Conservation (phyloP, 1,139 yeast species). For the Hyphopichia wangnamkhiaoensis region DNA sequence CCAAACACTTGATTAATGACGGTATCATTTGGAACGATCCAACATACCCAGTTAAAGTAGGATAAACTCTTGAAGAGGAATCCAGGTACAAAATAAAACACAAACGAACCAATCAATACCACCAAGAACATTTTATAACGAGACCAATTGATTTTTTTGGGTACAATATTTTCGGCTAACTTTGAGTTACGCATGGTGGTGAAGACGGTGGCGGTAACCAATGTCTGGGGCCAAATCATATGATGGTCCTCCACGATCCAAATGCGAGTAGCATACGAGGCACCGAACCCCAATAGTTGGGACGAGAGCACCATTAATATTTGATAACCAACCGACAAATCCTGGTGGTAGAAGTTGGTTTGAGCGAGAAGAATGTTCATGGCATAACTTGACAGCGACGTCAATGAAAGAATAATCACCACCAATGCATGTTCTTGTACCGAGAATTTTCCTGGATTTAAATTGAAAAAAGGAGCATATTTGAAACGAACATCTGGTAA, state of each 20-base stretch:
- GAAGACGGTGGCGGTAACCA: constrained; percentile 26
- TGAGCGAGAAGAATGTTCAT: constrained; percentile 19
- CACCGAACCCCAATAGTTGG: constrained; percentile 24
- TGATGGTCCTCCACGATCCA: constrained; percentile 26
- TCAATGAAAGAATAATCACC: constrained; percentile 15
- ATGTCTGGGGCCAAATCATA: constrained; percentile 26
- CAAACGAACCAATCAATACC: constrained; percentile 16
- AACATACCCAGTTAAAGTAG: constrained; percentile 21
- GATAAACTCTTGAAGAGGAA: not conserved
- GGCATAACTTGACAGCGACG: constrained; percentile 18
- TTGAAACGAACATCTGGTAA: constrained; percentile 19
- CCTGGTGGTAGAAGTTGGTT: constrained; percentile 13
- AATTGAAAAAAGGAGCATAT: constrained; percentile 22
- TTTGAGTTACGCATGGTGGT: constrained; percentile 17
- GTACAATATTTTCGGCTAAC: constrained; percentile 15
- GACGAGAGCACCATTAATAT: constrained; percentile 8
- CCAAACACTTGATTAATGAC: constrained; percentile 57
- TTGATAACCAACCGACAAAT: constrained; percentile 11
- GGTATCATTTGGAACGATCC: constrained; percentile 33
- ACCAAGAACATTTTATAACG: constrained; percentile 21
- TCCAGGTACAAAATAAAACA: constrained; percentile 24
- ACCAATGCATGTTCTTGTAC: constrained; percentile 8
- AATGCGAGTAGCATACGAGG: constrained; percentile 21
- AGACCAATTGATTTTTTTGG: constrained; percentile 16
- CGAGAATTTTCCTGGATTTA: constrained; percentile 32